Evolutionary conservation across 2,329 filamentous ascomycete species (phyloP).

Genomic region (Pseudomassariella vexata): DNA sequence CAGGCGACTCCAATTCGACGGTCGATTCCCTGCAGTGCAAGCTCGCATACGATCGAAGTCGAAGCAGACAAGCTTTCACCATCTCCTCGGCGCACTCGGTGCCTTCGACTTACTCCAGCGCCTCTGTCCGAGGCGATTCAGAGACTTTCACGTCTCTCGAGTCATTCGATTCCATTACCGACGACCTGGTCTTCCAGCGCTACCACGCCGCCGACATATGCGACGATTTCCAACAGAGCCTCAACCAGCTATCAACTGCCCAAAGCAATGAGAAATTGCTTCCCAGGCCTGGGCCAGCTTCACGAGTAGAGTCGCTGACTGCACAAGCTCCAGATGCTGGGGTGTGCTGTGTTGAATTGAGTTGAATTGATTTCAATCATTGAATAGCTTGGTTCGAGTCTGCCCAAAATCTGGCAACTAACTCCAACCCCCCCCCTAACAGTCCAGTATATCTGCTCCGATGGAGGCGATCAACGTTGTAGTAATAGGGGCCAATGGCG

Average conservation of each 20-base stretch:
- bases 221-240: constrained; percentile 21
- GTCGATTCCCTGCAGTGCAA: constrained; percentile 11
- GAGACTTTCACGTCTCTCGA: constrained; percentile 28
- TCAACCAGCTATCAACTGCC: constrained; percentile 18
- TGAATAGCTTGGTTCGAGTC: too few relatives aligned
- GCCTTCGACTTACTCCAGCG: constrained; percentile 5
- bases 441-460: constrained; percentile 15
- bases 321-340: constrained; percentile 24
- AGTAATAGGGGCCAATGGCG: constrained; percentile 59
- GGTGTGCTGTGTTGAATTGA: constrained; percentile 5
- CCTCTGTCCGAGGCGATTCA: constrained; percentile 9
- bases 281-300: constrained; percentile 35
- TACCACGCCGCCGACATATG: constrained; percentile 31
- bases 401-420: constrained; percentile 8
- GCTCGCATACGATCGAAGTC: constrained; percentile 1
- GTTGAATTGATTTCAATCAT: too few relatives aligned
- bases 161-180: constrained; percentile 47
- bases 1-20: constrained; percentile 4
- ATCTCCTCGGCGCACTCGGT: constrained; percentile 7
- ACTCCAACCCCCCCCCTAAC: constrained; percentile 3
- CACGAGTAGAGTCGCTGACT: constrained; percentile 43
- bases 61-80: constrained; percentile 5
- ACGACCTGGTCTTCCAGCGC: constrained; percentile 50
- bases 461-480: constrained; percentile 62
- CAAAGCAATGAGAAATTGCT: constrained; percentile 33